A percentile compares a stretch with the other conserved stretches of the same genome.
These are phyloP conservation scores for Yamadazyma olivae DNA, from an alignment of 805 yeast species.

Conservation along the genomic window DNA sequence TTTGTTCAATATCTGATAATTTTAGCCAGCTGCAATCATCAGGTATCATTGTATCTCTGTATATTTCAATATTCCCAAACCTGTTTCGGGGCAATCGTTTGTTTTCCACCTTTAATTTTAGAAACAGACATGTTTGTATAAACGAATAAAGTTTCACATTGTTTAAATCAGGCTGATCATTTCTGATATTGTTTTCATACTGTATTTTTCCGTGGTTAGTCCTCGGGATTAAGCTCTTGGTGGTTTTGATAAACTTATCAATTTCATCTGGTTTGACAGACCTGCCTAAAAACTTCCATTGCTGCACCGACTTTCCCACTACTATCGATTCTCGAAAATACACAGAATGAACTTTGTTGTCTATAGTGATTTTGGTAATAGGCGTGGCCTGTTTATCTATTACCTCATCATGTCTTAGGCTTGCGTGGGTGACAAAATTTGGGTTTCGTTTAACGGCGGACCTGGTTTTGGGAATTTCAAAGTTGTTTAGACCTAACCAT, in stretches of 20 bases:
- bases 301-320: conserved; percentile 29
- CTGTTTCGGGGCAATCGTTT: conserved; percentile 23
- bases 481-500: conserved; percentile 20
- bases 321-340: conserved; percentile 19
- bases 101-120: conserved; percentile 7
- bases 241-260: conserved; percentile 16
- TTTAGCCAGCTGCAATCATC: conserved; percentile 26
- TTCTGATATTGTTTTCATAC: conserved; percentile 15
- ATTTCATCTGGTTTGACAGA: conserved; percentile 20
- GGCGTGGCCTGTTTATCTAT: conserved; percentile 13
- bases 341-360: conserved; percentile 13
- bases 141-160: conserved; percentile 22
- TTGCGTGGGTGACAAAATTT: conserved; percentile 20
- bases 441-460: conserved; percentile 26
- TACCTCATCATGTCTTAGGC: conserved; percentile 25
- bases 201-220: conserved; percentile 19
- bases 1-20: conserved; percentile 18
- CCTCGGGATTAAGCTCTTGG: conserved; percentile 17
- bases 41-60: conserved; percentile 26
- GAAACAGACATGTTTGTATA: conserved; percentile 26
- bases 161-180: conserved; percentile 17
- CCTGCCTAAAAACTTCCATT: conserved; percentile 34
- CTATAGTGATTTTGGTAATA: conserved; percentile 14
- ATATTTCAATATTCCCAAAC: conserved; percentile 32
- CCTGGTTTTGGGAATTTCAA: conserved; percentile 19